A percentile compares a stretch with the other conserved stretches of the same genome.
Evolutionary conservation across 2,329 filamentous ascomycete species (phyloP).

Genomic region (Sarocladiaceae sp.): DNA sequence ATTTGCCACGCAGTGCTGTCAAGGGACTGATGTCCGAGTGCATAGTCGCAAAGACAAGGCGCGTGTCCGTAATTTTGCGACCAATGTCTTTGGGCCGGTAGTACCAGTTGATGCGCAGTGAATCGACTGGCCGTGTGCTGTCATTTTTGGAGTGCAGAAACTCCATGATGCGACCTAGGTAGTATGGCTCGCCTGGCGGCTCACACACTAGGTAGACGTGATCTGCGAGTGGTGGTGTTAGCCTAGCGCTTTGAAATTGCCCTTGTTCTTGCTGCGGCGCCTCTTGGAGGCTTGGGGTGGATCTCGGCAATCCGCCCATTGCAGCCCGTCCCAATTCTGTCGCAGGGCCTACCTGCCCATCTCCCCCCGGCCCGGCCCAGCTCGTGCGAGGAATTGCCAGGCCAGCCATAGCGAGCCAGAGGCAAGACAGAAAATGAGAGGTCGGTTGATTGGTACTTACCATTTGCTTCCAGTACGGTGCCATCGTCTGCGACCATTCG

Average conservation of each 20-base stretch:
- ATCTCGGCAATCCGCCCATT: conserved; percentile 13
- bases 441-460: conserved; percentile 47
- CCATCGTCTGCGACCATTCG: conserved; percentile 88
- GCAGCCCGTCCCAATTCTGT: conserved; percentile 7
- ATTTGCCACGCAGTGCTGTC: conserved; percentile 89
- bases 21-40: conserved; percentile 95
- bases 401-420: background rate
- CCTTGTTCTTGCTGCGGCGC: conserved; percentile 11
- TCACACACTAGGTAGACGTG: conserved; percentile 96
- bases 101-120: conserved; percentile 95
- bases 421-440: background rate
- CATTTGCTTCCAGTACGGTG: conserved; percentile 76
- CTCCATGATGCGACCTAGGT: conserved; percentile 96
- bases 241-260: conserved; percentile 17
- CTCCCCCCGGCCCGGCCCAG: conserved; percentile 5
- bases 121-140: conserved; percentile 69
- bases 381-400: conserved; percentile 5
- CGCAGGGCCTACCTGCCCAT: background rate
- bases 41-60: conserved; percentile 94
- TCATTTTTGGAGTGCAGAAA: conserved; percentile 83
- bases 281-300: conserved; percentile 12
- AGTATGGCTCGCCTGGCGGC: conserved; percentile 96
- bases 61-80: conserved; percentile 84
- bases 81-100: conserved; percentile 95
- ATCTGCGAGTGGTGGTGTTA: conserved; percentile 40